Evolutionary conservation across 2,329 filamentous ascomycete genomes (phyloP), one percentile per base, ranked within the genome.

Genomic region (Curvularia lunata): DNA sequence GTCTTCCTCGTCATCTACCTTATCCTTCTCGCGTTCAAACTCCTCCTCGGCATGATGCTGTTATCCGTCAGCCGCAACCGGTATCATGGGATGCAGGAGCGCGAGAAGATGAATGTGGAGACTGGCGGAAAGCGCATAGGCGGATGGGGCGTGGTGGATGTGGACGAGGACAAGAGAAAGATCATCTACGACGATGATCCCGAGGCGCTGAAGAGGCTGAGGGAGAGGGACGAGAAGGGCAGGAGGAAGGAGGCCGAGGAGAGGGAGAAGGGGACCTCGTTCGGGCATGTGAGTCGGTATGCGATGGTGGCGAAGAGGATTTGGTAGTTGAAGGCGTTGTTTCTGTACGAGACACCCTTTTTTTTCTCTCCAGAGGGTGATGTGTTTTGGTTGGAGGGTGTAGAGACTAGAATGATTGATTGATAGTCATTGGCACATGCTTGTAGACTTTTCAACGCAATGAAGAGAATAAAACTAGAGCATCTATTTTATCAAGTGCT

Each of bases 301-400:
- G 92, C 92, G 73, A 97, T 98, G 95, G 89, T 92, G 68, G 91
- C 92, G 0, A 98, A 97, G 83, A 85, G 95, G 74, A 99, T 99
- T 68, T 99, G 95, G 27, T 30, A 30, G 27, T 27, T 30, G 6
- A 8, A n/a, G 12, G 6, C 18, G 16, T 28, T 18, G 16, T 8
- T 7, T 25, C 1, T 5, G 7, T 8, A 19, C 3, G 5, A 9
- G 12, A 13, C n/a, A n/a, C n/a, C n/a, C n/a, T n/a, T n/a, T n/a
- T n/a, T n/a, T n/a, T n/a, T n/a, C n/a, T n/a, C n/a, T n/a, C n/a
- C n/a, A n/a, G n/a, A n/a, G n/a, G n/a, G n/a, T n/a, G n/a, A n/a
- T n/a, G n/a, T n/a, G n/a, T n/a, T 13, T 13, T 32, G 30, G 10
- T 10, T 32, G 12, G 13, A 32, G 30, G 13, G 28, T 30, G 7